A percentile compares a stretch with the other conserved stretches of the same genome.
phyloP scores from a whole-genome alignment of 441 rosid species.

The Gossypium gossypioides region DNA sequence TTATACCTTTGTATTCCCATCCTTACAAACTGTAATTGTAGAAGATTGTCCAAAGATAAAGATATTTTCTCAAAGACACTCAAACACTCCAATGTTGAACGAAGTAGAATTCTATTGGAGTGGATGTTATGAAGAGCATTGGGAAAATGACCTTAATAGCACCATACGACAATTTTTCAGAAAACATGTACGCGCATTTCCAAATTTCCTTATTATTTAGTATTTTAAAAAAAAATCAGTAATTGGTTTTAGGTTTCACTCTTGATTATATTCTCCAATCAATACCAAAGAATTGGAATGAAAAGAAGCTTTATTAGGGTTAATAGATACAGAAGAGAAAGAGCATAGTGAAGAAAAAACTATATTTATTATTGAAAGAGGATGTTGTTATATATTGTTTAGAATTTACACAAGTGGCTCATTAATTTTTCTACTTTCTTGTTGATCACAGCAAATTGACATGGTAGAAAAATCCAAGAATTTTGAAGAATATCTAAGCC shows the following conservation, averaged over 20 bases:
- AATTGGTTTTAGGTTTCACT: neutral
- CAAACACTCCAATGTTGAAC: slow-evolving; percentile 6
- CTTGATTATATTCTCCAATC: neutral
- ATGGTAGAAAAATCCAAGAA: neutral
- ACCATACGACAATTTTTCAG: neutral
- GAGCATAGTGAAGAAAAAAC: neutral
- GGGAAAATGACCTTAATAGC: neutral
- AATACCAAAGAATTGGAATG: neutral
- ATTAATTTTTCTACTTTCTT: too few relatives aligned
- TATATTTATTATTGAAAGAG: neutral
- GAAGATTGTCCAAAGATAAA: neutral
- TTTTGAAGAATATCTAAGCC: neutral
- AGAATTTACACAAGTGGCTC: neutral
- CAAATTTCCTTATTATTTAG: neutral
- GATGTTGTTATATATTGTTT: neutral
- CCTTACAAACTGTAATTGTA: neutral
- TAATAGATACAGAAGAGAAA: neutral
- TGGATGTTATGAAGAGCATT: neutral
- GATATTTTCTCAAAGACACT: neutral
- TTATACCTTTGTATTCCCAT: neutral
- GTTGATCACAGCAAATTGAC: neutral
- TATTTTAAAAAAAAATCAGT: neutral
- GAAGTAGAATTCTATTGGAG: neutral
- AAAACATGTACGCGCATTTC: neutral
- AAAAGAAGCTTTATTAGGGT: neutral